phyloP scores from a whole-genome alignment of 148 eudicot species.

The Heliamphora exappendiculata region DNA sequence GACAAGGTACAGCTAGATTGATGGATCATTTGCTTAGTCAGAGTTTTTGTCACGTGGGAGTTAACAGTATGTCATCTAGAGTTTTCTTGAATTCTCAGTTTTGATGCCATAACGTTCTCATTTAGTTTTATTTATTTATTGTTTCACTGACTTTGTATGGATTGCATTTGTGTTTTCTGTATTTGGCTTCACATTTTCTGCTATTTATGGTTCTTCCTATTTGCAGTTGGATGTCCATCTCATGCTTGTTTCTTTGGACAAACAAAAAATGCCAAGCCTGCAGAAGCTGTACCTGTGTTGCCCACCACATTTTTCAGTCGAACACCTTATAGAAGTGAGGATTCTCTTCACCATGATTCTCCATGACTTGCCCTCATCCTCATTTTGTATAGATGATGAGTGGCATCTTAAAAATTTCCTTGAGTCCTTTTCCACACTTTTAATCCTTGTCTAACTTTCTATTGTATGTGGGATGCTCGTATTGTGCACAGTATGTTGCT shows the following conservation, averaged over 20 bases:
- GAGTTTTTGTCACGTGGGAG: background rate
- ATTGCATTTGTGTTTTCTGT: background rate
- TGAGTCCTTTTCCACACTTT: background rate
- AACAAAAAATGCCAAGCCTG: constrained; percentile 15
- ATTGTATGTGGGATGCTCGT: background rate
- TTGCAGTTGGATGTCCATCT: constrained; percentile 23
- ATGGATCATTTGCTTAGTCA: background rate
- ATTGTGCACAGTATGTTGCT: constrained; percentile 25
- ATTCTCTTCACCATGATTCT: background rate
- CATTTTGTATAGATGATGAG: background rate
- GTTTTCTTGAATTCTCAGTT: constrained; percentile 2
- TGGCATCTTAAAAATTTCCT: background rate
- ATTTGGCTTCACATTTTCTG: background rate
- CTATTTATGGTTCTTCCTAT: constrained; percentile 2
- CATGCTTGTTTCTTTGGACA: constrained; percentile 21
- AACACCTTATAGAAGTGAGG: constrained; percentile 22
- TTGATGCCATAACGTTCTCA: background rate
- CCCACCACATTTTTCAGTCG: constrained; percentile 8
- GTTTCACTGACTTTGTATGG: background rate
- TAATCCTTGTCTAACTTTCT: background rate
- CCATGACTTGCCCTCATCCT: background rate
- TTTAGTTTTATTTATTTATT: background rate
- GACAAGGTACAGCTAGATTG: constrained; percentile 25
- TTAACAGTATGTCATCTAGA: background rate
- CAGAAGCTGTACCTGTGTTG: constrained; percentile 21